Percentiles rank a stretch among this genome's conserved stretches.
These are phyloP conservation scores for Symmetrospora coprosmae DNA, from an alignment of 768 basidiomycete species.

Conservation along the genomic window DNA sequence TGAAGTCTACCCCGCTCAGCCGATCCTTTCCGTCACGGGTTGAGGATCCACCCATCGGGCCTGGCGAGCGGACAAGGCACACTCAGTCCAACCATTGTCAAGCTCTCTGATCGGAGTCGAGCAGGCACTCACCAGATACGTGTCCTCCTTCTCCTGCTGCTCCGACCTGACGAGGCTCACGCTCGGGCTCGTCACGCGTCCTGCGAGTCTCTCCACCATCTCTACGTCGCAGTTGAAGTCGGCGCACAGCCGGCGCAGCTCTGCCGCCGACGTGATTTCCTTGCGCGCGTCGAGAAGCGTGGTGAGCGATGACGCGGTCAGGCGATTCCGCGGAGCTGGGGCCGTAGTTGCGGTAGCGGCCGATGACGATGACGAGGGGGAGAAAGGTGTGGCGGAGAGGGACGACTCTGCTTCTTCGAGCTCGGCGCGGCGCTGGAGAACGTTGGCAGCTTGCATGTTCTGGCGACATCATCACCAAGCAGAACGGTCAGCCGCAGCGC, in stretches of 20 bases:
- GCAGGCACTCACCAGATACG: conserved; percentile 5
- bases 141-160: conserved; percentile 14
- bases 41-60: conserved; percentile 18
- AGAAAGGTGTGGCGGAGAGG: background rate
- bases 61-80: background rate
- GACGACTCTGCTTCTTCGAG: conserved; percentile 7
- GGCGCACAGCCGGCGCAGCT: background rate
- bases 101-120: too few relatives aligned
- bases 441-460: background rate
- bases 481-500: too few relatives aligned
- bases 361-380: too few relatives aligned
- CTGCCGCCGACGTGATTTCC: background rate
- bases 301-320: background rate
- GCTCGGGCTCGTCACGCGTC: background rate
- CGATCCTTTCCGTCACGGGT: background rate
- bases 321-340: background rate
- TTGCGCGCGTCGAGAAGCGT: conserved; percentile 11
- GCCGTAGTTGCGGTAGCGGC: too few relatives aligned
- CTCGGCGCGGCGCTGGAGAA: conserved; percentile 11
- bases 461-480: background rate
- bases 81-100: too few relatives aligned
- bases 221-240: conserved; percentile 17
- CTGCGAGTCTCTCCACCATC: background rate
- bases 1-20: background rate
- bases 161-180: background rate